Conservation (phyloP, 495 filamentous ascomycete species). For the Daldinia loculata region DNA sequence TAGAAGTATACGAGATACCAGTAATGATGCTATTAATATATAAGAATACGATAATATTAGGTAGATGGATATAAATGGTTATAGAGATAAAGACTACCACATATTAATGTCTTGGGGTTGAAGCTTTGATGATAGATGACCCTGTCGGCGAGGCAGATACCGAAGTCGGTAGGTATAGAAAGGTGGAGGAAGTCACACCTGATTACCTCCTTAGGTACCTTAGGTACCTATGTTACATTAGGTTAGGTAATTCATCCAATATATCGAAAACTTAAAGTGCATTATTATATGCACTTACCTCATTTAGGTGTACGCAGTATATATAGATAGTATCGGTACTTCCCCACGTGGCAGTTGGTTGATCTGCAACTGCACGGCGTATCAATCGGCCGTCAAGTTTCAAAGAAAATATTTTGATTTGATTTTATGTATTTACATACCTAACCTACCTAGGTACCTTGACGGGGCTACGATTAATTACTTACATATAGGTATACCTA, state of each 20-base stretch:
- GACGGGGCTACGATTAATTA: not conserved
- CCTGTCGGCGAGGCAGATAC: not conserved
- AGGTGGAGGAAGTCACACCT: not conserved
- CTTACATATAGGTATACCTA: no score
- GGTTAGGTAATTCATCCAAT: not conserved
- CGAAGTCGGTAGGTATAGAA: not conserved
- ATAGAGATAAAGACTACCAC: not conserved
- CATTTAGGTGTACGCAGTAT: not conserved
- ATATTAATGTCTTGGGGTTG: not conserved
- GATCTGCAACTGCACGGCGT: conserved; percentile 34
- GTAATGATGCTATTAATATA: not conserved
- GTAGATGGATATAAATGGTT: not conserved
- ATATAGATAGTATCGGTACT: conserved; percentile 26
- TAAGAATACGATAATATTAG: not conserved
- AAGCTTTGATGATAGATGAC: not conserved
- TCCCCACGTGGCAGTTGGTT: conserved; percentile 38
- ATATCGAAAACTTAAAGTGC: not conserved
- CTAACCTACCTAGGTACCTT: not conserved
- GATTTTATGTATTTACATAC: not conserved
- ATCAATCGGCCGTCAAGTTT: conserved; percentile 26
- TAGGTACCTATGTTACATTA: not conserved
- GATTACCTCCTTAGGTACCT: not conserved
- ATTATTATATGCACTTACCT: conserved; percentile 4
- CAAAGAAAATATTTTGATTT: not conserved
- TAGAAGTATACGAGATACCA: not conserved